Evolutionary conservation across 306 rosid genomes (phyloP).

Genomic region (Ochetophila trinervis): DNA sequence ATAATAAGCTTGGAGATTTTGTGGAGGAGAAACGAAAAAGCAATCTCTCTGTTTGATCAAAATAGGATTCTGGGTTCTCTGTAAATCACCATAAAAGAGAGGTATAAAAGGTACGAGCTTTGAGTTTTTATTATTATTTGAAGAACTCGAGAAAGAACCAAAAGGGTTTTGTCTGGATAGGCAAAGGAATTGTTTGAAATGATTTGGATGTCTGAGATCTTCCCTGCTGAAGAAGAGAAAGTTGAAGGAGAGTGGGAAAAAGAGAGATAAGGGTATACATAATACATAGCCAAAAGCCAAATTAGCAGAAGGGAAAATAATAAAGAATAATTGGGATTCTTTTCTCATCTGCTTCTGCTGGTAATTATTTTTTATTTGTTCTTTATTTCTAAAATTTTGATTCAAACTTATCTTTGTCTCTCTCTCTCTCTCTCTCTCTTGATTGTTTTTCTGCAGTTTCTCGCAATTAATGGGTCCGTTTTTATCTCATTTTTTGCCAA

Average conservation of each 20-base stretch:
- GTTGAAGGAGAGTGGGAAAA: conserved; percentile 86
- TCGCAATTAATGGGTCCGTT: no score
- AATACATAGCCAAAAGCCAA: conserved; percentile 26
- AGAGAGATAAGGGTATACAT: conserved; percentile 49
- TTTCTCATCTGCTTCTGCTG: conserved; percentile 65
- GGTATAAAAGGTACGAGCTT: not conserved
- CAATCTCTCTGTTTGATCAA: conserved; percentile 34
- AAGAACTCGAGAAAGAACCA: conserved; percentile 21
- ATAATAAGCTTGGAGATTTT: conserved; percentile 7
- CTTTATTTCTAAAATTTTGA: not conserved
- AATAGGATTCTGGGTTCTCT: conserved; percentile 38
- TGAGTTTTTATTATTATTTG: not conserved
- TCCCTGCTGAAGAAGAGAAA: conserved; percentile 46
- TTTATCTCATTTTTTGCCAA: no score
- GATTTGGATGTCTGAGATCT: conserved; percentile 70
- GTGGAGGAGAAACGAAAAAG: conserved; percentile 32
- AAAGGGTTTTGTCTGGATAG: conserved; percentile 12
- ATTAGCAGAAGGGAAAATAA: conserved; percentile 43
- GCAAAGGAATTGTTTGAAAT: conserved; percentile 42
- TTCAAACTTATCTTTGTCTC: not conserved
- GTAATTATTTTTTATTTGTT: conserved; percentile 30
- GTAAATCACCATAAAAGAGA: conserved; percentile 18
- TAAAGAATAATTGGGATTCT: conserved; percentile 8
- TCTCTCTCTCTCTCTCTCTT: not conserved
- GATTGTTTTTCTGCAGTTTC: not conserved